Evolutionary conservation across 2,329 filamentous ascomycete genomes (phyloP), one percentile per base, ranked within the genome.

Genomic region (Aureobasidium leucospermi): DNA sequence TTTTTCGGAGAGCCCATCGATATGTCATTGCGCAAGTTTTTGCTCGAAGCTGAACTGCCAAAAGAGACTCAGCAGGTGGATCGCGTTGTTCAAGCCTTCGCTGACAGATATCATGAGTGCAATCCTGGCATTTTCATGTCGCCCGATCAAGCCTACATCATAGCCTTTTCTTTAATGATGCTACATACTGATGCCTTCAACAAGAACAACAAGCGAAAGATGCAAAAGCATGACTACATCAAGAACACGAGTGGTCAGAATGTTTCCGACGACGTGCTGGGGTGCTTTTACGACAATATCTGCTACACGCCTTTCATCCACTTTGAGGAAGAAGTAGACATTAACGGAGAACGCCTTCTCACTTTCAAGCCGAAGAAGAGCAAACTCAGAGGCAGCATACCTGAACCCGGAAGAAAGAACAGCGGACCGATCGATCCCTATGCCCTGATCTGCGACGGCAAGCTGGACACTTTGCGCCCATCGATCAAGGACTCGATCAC

Each of bases 101-200:
- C 94, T 0, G 94, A 99, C 70, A 85, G 94, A 61, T 99, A 99
- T 71, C 90, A 97, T 70, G 94, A 99, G 73, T 99, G 94, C 75
- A 99, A 99, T 67, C 94, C 94, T 2, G 93, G 94, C 41, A 95
- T 99, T 62, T 99, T 96, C 74, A 83, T 88, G 28, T 87, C 86
- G 36, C 85, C 91, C 53, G 94, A 97, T 68, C 90, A 96, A 74
- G 92, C 94, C n/a, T 96, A 97, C 72, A 96, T 97, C 68, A 93
- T 97, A 64, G 91, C 93, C 15, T 99, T 99, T 70, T 97, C 93
- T 1, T 85, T 99, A 60, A 83, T 99, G 61, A 96, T 99, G 66
- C 79, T 99, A 36, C 94, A 99, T 68, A 97, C 94, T 0, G 94
- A 99, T 70, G 90, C 96, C n/a, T 97, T 97, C 83, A 99, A 99